Percentiles rank a stretch among this genome's conserved stretches.
Evolutionary conservation across 2,329 filamentous ascomycete species (phyloP).

Genomic region (Fusarium sp.): DNA sequence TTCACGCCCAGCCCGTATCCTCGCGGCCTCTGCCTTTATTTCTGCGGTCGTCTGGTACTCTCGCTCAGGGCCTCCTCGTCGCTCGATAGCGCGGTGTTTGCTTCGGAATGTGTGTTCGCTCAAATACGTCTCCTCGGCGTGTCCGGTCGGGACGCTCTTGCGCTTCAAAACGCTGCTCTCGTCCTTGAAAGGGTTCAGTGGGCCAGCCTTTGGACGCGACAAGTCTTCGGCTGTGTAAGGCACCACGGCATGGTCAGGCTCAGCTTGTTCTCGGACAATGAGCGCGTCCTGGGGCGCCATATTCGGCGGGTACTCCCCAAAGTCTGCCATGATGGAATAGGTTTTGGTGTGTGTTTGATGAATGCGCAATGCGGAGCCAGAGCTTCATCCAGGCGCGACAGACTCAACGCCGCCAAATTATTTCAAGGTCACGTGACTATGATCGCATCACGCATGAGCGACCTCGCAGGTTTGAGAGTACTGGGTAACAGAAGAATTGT

Average conservation of each 20-base stretch:
- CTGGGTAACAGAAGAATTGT: not conserved
- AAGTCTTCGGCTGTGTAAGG: conserved; percentile 79
- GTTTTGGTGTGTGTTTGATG: conserved; percentile 8
- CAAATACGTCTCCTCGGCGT: conserved; percentile 86
- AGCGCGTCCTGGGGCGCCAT: conserved; percentile 74
- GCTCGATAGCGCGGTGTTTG: conserved; percentile 86
- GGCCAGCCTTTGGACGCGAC: conserved; percentile 73
- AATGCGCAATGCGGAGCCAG: conserved; percentile 19
- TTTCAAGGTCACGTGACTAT: conserved; percentile 31
- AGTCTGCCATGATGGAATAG: conserved; percentile 64
- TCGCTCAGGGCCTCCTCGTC: conserved; percentile 67
- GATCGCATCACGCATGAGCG: conserved; percentile 25
- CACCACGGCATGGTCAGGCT: conserved; percentile 69
- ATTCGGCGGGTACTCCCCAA: conserved; percentile 73
- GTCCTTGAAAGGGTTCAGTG: conserved; percentile 79
- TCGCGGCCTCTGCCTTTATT: conserved; percentile 77
- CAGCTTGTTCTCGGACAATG: conserved; percentile 65
- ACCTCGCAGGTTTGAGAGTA: not conserved
- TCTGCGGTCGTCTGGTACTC: conserved; percentile 66
- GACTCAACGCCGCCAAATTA: conserved; percentile 22
- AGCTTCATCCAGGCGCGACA: conserved; percentile 23
- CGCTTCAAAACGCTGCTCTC: conserved; percentile 72
- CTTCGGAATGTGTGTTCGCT: conserved; percentile 91
- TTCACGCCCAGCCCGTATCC: conserved; percentile 79
- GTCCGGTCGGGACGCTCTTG: conserved; percentile 86